A percentile compares a stretch with the other conserved stretches of the same genome.
Evolutionary conservation across 352 stramenopile species (phyloP).

Genomic region (Phytophthora colocasiae): DNA sequence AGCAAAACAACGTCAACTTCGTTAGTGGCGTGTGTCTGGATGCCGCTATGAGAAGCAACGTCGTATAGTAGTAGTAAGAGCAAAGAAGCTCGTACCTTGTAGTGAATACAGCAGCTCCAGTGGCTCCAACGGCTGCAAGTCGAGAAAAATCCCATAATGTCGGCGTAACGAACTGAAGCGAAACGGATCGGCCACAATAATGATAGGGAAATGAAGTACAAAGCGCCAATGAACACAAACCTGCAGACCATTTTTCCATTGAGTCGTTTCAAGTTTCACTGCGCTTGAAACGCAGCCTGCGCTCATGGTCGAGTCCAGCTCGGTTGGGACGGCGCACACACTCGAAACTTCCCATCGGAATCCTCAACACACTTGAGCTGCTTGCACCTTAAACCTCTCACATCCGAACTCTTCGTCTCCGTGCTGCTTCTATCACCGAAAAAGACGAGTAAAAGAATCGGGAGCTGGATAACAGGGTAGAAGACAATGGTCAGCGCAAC

Average conservation of each 20-base stretch:
- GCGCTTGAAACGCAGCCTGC: slow-evolving; percentile 34
- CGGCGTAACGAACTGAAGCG: slow-evolving; percentile 37
- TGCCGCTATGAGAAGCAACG: slow-evolving; percentile 26
- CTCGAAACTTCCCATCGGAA: slow-evolving; percentile 45
- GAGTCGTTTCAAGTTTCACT: slow-evolving; percentile 42
- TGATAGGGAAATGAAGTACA: no score
- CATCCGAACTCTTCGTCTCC: slow-evolving; percentile 46
- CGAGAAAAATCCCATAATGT: slow-evolving; percentile 17
- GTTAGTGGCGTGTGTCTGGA: slow-evolving; percentile 30
- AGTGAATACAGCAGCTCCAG: slow-evolving; percentile 10
- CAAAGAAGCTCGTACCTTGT: slow-evolving; percentile 9
- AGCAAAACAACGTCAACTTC: slow-evolving; percentile 28
- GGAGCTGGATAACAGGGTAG: slow-evolving; percentile 14
- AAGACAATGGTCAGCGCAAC: slow-evolving; percentile 39
- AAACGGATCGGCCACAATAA: slow-evolving; percentile 34
- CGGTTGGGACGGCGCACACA: slow-evolving; percentile 35
- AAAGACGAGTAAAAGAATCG: slow-evolving; percentile 16
- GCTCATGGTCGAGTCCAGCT: slow-evolving; percentile 27
- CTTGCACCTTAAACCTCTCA: slow-evolving; percentile 16
- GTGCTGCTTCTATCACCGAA: slow-evolving; percentile 27
- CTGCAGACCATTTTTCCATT: slow-evolving; percentile 17
- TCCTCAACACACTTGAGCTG: slow-evolving; percentile 14
- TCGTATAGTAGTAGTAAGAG: slow-evolving; percentile 12
- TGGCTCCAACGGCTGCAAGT: slow-evolving; percentile 22
- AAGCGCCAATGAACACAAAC: no score